Percentiles rank a stretch among this genome's conserved stretches.
phyloP scores from a whole-genome alignment of 768 basidiomycete species.

The Termitomyces sp. region DNA sequence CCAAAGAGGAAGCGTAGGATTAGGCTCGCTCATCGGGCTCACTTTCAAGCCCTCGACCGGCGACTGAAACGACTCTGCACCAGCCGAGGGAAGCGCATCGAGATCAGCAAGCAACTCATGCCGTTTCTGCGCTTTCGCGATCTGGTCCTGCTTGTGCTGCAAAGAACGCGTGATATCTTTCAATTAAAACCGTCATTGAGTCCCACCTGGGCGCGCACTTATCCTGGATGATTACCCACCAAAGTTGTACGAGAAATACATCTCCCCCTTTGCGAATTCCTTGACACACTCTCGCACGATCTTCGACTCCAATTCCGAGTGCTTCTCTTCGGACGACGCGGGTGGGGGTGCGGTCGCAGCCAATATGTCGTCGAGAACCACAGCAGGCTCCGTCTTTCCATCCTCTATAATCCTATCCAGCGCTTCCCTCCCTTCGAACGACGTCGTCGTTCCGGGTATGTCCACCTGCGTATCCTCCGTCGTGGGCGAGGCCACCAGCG shows the following conservation, averaged over 20 bases:
- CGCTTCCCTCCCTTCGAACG: slow-evolving; percentile 24
- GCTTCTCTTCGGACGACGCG: slow-evolving; percentile 54
- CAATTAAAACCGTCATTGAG: neutral
- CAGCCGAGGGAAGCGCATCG: slow-evolving; percentile 37
- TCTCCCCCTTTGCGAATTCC: slow-evolving; percentile 77
- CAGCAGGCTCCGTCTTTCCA: slow-evolving; percentile 40
- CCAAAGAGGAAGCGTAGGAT: slow-evolving; percentile 82
- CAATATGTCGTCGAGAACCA: slow-evolving; percentile 53
- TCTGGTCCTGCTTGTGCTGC: slow-evolving; percentile 71
- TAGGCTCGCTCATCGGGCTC: slow-evolving; percentile 63
- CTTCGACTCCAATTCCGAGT: slow-evolving; percentile 76
- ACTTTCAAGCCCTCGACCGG: slow-evolving; percentile 26
- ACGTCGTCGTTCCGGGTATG: neutral
- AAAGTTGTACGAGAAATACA: slow-evolving; percentile 87
- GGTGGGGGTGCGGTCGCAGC: slow-evolving; percentile 60
- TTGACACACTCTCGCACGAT: slow-evolving; percentile 74
- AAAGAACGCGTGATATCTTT: slow-evolving; percentile 79
- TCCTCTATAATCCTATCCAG: slow-evolving; percentile 41
- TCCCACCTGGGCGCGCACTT: too few species aligned
- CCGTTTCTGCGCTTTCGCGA: slow-evolving; percentile 50
- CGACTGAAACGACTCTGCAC: slow-evolving; percentile 11
- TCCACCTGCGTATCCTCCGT: slow-evolving; percentile 5
- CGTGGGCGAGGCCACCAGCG: slow-evolving; percentile 10
- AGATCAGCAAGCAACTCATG: slow-evolving; percentile 57
- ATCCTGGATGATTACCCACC: slow-evolving; percentile 38